These are phyloP conservation scores for Paecilomyces niveus DNA, from an alignment of 2,329 filamentous ascomycete species.

Conservation along the genomic window DNA sequence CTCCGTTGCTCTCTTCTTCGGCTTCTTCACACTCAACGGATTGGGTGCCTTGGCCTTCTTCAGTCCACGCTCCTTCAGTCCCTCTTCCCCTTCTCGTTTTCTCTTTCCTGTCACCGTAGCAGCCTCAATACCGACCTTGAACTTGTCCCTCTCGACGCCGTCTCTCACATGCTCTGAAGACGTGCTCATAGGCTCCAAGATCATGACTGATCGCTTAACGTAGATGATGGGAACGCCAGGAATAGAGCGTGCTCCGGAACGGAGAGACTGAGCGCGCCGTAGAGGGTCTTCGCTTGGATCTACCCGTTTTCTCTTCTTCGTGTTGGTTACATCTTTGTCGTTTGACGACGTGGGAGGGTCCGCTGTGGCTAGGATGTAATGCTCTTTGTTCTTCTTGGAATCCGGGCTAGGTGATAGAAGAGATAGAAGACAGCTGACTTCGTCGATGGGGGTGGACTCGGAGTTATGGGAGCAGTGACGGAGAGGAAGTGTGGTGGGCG, in stretches of 20 bases:
- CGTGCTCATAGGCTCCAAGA: constrained; percentile 41
- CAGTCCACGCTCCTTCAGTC: constrained; percentile 18
- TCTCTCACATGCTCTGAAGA: constrained; percentile 36
- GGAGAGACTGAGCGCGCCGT: constrained; percentile 25
- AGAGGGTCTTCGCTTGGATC: constrained; percentile 24
- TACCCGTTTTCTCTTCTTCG: constrained; percentile 27
- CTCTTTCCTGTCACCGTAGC: constrained; percentile 24
- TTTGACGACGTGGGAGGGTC: constrained; percentile 23
- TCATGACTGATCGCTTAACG: constrained; percentile 46
- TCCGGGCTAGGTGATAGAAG: constrained; percentile 33
- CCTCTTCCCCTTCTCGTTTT: constrained; percentile 22
- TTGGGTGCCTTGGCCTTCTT: constrained; percentile 40
- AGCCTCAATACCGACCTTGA: constrained; percentile 34
- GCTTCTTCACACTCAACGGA: constrained; percentile 42
- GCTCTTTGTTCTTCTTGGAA: constrained; percentile 40
- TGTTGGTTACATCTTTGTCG: constrained; percentile 11
- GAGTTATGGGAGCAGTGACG: constrained; percentile 42
- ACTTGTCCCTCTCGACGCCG: constrained; percentile 40
- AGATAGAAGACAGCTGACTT: constrained; percentile 38
- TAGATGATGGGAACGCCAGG: constrained; percentile 45
- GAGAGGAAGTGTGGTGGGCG: constrained; percentile 37
- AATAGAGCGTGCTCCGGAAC: constrained; percentile 34
- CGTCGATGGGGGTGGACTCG: constrained; percentile 35
- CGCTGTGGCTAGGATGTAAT: constrained; percentile 40
- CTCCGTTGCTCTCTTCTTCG: constrained; percentile 29